Conservation (phyloP, 352 stramenopile species). For the Thraustochytrium striatum region DNA sequence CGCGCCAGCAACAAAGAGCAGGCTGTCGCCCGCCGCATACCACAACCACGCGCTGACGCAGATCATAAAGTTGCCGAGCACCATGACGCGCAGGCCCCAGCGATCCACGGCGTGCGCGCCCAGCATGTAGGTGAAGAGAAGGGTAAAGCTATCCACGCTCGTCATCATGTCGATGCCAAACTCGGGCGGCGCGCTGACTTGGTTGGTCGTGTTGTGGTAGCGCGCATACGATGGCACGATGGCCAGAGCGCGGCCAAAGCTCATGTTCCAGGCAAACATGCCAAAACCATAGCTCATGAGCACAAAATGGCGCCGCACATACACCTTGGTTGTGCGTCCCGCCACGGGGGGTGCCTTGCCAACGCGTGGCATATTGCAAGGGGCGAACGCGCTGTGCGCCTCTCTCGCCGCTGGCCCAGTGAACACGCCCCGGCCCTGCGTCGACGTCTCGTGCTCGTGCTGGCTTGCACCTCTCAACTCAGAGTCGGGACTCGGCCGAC, state of each 20-base stretch:
- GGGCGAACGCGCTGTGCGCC: no score
- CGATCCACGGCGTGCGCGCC: constrained; percentile 23
- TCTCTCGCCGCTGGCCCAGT: no score
- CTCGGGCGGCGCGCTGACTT: not conserved
- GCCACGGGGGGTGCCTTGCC: no score
- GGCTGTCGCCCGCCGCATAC: not conserved
- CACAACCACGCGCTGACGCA: constrained; percentile 14
- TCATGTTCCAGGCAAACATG: constrained; percentile 13
- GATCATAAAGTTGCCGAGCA: constrained; percentile 9
- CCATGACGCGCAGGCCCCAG: not conserved
- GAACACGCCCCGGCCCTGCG: no score
- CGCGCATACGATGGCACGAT: constrained; percentile 17
- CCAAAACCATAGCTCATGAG: not conserved
- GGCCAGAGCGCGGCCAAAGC: not conserved
- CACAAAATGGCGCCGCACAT: not conserved
- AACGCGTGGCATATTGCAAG: no score
- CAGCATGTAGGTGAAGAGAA: constrained; percentile 16
- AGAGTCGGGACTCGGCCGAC: no score
- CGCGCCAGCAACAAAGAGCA: not conserved
- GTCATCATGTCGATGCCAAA: constrained; percentile 13
- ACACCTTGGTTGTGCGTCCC: constrained; percentile 32
- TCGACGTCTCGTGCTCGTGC: no score
- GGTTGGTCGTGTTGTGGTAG: constrained; percentile 24
- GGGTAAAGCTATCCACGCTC: constrained; percentile 2
- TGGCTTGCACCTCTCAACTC: no score